Evolutionary conservation across 2,329 filamentous ascomycete species (phyloP).

Genomic region (Ophiostoma ulmi): DNA sequence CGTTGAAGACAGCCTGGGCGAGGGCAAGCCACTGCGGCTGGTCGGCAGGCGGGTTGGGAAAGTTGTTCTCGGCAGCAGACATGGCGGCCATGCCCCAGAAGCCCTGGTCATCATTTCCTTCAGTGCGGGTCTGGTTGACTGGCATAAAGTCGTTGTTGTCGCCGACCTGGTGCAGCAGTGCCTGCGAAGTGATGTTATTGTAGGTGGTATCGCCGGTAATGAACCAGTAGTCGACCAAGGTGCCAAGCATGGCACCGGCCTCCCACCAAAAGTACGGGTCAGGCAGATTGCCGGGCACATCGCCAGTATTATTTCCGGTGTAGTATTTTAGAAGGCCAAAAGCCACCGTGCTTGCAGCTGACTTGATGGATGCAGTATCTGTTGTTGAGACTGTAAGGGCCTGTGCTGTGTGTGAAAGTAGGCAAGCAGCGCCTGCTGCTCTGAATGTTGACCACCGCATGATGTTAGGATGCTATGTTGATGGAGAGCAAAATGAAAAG

Average conservation of each 20-base stretch:
- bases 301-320: conserved; percentile 55
- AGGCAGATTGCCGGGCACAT: conserved; percentile 53
- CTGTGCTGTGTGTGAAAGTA: conserved; percentile 24
- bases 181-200: conserved; percentile 55
- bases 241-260: conserved; percentile 65
- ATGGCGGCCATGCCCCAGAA: conserved; percentile 85
- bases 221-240: conserved; percentile 67
- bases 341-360: conserved; percentile 43
- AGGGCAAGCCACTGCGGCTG: conserved; percentile 72
- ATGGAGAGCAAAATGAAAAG: neutral
- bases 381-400: conserved; percentile 25
- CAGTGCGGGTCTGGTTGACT: conserved; percentile 54
- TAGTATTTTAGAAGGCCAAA: conserved; percentile 42
- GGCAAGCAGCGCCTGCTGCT: conserved; percentile 22
- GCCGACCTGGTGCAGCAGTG: conserved; percentile 56
- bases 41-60: conserved; percentile 59
- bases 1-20: conserved; percentile 74
- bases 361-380: conserved; percentile 44
- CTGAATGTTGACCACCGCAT: conserved; percentile 18
- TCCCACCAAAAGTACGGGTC: conserved; percentile 72
- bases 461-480: neutral
- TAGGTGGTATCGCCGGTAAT: conserved; percentile 63
- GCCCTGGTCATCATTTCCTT: conserved; percentile 71
- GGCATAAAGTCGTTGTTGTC: conserved; percentile 61
- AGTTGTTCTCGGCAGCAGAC: conserved; percentile 70